These are phyloP conservation scores for Polytrichum formosum DNA, from an alignment of 225 moss, liverwort and hornwort genomes.

Conservation along the genomic window DNA sequence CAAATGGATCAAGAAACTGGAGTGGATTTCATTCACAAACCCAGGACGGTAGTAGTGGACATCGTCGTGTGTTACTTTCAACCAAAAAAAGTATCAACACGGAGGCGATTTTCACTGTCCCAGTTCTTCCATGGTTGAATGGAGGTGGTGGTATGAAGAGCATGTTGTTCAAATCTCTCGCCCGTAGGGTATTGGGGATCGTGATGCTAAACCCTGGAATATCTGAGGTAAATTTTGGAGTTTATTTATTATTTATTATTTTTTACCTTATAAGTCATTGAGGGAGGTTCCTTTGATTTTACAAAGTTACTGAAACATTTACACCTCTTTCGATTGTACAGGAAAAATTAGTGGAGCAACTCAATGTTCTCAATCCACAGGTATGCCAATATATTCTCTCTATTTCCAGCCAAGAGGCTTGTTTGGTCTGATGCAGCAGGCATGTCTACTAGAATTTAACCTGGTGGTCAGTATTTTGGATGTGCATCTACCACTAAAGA, in stretches of 20 bases:
- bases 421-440: slow-evolving; percentile 1
- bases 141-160: slow-evolving; percentile 59
- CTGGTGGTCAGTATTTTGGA: neutral
- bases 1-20: slow-evolving; percentile 39
- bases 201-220: slow-evolving; percentile 83
- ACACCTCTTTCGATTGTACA: slow-evolving; percentile 25
- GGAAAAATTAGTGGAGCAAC: slow-evolving; percentile 77
- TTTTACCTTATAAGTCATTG: neutral
- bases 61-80: slow-evolving; percentile 42
- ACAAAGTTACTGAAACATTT: slow-evolving; percentile 4
- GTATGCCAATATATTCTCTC: slow-evolving; percentile 24
- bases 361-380: slow-evolving; percentile 91
- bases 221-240: slow-evolving; percentile 56
- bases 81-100: slow-evolving; percentile 10
- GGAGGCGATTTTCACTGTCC: slow-evolving; percentile 42
- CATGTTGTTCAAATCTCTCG: slow-evolving; percentile 61
- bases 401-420: slow-evolving; percentile 1
- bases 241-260: neutral
- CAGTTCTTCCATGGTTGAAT: slow-evolving; percentile 82
- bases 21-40: slow-evolving; percentile 23
- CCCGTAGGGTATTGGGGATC: slow-evolving; percentile 84
- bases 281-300: neutral
- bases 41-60: slow-evolving; percentile 31
- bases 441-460: neutral
- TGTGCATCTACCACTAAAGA: neutral